Conservation (phyloP, 164 flowering plant species). For the Pachysandra terminalis region DNA sequence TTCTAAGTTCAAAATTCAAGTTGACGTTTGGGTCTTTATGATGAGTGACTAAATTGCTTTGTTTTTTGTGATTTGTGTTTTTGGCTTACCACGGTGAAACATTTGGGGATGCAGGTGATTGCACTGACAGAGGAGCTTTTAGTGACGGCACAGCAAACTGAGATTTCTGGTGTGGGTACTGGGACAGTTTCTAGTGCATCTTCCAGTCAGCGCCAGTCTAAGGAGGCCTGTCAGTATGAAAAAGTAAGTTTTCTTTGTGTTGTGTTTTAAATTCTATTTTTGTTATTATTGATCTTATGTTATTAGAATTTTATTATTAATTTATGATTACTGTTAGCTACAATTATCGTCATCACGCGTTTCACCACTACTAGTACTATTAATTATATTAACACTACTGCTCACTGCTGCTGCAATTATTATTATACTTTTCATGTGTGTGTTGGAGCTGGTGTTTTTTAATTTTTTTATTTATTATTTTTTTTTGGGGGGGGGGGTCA, state of each 20-base stretch:
- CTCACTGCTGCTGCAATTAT: too few species aligned
- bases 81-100: conserved; percentile 16
- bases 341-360: too few species aligned
- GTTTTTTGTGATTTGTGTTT: neutral
- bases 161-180: conserved; percentile 36
- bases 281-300: too few species aligned
- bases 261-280: neutral
- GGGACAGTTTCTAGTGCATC: conserved; percentile 34
- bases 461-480: too few species aligned
- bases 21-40: conserved; percentile 15
- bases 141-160: conserved; percentile 76
- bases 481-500: too few species aligned
- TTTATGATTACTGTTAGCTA: neutral
- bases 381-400: too few species aligned
- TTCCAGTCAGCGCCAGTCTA: conserved; percentile 28
- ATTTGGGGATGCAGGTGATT: conserved; percentile 68
- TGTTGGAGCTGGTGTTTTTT: too few species aligned
- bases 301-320: too few species aligned
- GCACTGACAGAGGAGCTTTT: conserved; percentile 89
- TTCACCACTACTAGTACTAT: too few species aligned
- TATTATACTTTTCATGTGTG: too few species aligned
- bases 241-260: conserved; percentile 24
- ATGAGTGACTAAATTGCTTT: conserved; percentile 8
- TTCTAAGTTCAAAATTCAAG: conserved; percentile 54
- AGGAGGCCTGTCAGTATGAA: conserved; percentile 23